Conservation (phyloP, 441 rosid species). For the Cnidoscolus chayamansa region DNA sequence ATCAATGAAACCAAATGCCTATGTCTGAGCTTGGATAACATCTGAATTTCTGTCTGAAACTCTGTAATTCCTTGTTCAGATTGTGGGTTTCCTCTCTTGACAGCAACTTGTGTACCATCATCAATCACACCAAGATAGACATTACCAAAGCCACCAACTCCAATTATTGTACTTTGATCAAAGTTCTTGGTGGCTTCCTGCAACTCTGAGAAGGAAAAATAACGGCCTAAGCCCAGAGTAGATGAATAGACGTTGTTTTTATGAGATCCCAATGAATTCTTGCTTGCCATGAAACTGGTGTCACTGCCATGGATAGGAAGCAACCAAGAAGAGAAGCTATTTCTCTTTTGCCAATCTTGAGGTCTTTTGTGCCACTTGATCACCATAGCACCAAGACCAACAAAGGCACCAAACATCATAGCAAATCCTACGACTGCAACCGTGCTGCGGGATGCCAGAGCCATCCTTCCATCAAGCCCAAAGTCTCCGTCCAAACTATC, state of each 20-base stretch:
- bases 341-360: conserved; percentile 86
- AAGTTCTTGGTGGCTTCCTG: conserved; percentile 81
- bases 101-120: conserved; percentile 69
- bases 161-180: conserved; percentile 58
- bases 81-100: conserved; percentile 80
- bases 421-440: conserved; percentile 86
- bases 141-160: conserved; percentile 88
- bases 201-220: conserved; percentile 62
- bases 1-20: conserved; percentile 79
- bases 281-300: conserved; percentile 61
- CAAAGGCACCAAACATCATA: conserved; percentile 94
- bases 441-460: conserved; percentile 32
- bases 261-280: no score
- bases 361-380: conserved; percentile 84
- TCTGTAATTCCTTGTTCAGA: conserved; percentile 86
- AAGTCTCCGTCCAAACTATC: conserved; percentile 84
- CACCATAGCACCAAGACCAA: conserved; percentile 93
- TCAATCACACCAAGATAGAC: conserved; percentile 66
- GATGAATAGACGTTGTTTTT: conserved; percentile 33
- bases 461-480: conserved; percentile 58
- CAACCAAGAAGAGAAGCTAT: conserved; percentile 89
- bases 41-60: conserved; percentile 82
- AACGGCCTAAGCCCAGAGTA: conserved; percentile 68
- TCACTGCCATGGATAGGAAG: conserved; percentile 77
- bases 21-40: conserved; percentile 78